Evolutionary conservation across 1,284 basidiomycete genomes (phyloP), one percentile per base, ranked within the genome.

Genomic region (Thecaphora thlaspeos): DNA sequence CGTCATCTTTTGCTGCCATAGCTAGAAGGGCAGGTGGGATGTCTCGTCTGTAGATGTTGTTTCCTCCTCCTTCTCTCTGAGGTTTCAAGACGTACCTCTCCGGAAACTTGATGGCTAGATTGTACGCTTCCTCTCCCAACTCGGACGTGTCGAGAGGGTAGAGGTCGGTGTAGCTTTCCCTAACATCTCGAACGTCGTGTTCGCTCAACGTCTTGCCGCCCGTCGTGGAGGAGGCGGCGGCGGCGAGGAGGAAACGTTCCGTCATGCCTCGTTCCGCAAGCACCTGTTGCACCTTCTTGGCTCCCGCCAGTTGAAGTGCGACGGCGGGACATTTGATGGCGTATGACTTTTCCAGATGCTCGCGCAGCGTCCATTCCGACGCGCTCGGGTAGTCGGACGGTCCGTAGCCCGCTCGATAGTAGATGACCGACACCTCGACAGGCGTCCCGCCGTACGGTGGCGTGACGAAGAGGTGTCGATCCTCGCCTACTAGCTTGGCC

Each of bases 321-420:
- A 97, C 85, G 1, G 86, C 86, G 0, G 94, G 94, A 72, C 93
- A 98, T 70, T 97, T 95, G 81, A 95, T 92, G 0, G 95, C 91
- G 34, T 78, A 80, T 15, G 87, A 88, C 24, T 84, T 81, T 75
- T 96, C 91, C 22, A 97, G 82, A 15, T 84, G 78, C 66, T 88
- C 83, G 2, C 93, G 86, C 2, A 86, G 88, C 3, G 80, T 77
- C 82, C 90, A 97, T 40, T 80, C 80, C 21, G 85, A 80, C 3
- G 77, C 43, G 0, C 84, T 83, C 0, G 85, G 83, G 79, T 89
- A 93, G 78, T 97, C 93, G 24, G 80, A 82, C 0, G 93, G 92
- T 3, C 85, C 85, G 79, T 98, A 98, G 19, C 88, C 91, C 1
- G 90, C 83, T 40, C 91, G 86, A 80, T 87, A 92, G 81, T 95